Conservation (phyloP, 805 yeast genomes). For the Scheffersomyces stipitis region DNA sequence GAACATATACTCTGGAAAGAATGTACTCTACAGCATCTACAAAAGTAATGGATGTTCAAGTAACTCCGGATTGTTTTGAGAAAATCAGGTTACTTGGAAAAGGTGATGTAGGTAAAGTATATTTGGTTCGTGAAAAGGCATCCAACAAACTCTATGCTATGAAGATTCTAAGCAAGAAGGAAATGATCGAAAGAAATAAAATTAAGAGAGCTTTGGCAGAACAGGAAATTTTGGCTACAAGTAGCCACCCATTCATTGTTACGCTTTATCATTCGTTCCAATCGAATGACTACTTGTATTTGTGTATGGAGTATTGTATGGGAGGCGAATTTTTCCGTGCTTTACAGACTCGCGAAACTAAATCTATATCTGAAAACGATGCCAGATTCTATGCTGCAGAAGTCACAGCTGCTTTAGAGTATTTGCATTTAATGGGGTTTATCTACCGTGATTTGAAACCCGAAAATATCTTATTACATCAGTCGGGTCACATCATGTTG, state of each 20-base stretch:
- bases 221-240: constrained; percentile 92
- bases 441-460: constrained; percentile 96
- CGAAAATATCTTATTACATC: constrained; percentile 90
- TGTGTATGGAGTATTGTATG: constrained; percentile 99
- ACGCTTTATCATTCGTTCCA: constrained; percentile 96
- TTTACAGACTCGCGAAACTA: constrained; percentile 82
- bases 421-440: constrained; percentile 94
- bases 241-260: constrained; percentile 96
- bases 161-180: constrained; percentile 86
- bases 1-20: constrained; percentile 47
- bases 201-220: constrained; percentile 94
- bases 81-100: constrained; percentile 88
- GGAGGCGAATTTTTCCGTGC: constrained; percentile 99
- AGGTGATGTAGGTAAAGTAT: constrained; percentile 98
- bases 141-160: constrained; percentile 81
- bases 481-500: constrained; percentile 97
- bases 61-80: constrained; percentile 83
- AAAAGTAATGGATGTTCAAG: constrained; percentile 73
- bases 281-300: constrained; percentile 83
- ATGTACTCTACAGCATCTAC: constrained; percentile 75
- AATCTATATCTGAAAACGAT: constrained; percentile 82
- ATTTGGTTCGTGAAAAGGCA: constrained; percentile 79
- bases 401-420: constrained; percentile 95
- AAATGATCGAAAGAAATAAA: constrained; percentile 93
- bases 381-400: constrained; percentile 95